Conservation (phyloP, 2,329 filamentous ascomycete genomes). For the Leptographium radiaticola region DNA sequence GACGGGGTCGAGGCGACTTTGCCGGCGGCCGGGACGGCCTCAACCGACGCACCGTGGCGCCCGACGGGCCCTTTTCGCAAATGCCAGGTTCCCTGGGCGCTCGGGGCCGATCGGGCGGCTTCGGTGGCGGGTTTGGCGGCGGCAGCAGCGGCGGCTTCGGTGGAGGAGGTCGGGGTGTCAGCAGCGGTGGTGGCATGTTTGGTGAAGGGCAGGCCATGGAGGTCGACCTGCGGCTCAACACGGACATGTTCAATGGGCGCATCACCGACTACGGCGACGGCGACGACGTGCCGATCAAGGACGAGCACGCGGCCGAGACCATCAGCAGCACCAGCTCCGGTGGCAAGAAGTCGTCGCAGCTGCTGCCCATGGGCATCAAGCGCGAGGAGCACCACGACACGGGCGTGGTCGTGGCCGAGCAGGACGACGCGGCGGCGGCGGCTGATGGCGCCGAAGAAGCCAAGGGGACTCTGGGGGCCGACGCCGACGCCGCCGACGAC, state of each 20-base stretch:
- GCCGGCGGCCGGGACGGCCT: constrained; percentile 14
- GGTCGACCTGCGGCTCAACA: constrained; percentile 38
- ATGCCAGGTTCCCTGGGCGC: constrained; percentile 11
- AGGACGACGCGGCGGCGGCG: constrained; percentile 39
- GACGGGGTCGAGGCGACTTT: constrained; percentile 16
- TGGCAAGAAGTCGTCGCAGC: constrained; percentile 13
- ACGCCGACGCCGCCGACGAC: constrained; percentile 22
- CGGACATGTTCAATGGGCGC: constrained; percentile 38
- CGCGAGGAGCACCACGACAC: constrained; percentile 40
- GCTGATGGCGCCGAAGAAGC: constrained; percentile 18
- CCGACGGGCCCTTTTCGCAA: constrained; percentile 23
- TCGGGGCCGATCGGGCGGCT: constrained; percentile 4
- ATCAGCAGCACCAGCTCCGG: neutral
- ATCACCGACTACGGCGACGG: constrained; percentile 25
- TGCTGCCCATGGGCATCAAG: constrained; percentile 43
- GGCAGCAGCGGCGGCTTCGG: constrained; percentile 8
- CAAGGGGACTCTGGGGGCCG: neutral
- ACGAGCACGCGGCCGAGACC: constrained; percentile 22
- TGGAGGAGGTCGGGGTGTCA: constrained; percentile 12
- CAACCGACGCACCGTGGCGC: constrained; percentile 18
- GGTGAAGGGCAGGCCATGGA: constrained; percentile 11
- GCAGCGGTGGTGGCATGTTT: neutral
- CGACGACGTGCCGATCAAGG: constrained; percentile 25
- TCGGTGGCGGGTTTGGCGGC: constrained; percentile 7
- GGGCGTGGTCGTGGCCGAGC: constrained; percentile 39